Base-by-base conservation (phyloP, 306 rosid species). In the Inga laurina region DNA sequence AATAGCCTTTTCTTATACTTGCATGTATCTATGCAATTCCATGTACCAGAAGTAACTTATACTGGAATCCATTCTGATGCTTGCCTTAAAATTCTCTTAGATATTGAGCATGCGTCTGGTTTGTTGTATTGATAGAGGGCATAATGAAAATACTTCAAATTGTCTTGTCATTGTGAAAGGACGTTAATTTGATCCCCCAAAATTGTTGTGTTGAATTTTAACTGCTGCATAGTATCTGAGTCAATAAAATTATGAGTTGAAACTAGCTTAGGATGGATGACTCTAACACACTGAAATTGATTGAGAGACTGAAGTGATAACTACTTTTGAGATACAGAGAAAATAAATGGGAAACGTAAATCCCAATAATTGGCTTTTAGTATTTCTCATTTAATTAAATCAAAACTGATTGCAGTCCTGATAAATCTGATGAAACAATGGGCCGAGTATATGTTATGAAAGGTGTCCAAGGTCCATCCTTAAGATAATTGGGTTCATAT, bases 111-210 rank as follows among this genome's bases (percentile, higher is more conserved):
- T 12, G 46, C 32, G 48, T 69, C 45, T 57, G 74, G 44, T 52
- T 69, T 77, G 66, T 70, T 69, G 27, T 82, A 77, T 82, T 76
- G 68, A 45, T n/a, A 18, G 30, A 76, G 72, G 24, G 37, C n/a
- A 30, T 66, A 66, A 24, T 71, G 12, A n/a, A n/a, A n/a, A n/a
- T n/a, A n/a, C n/a, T n/a, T n/a, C n/a, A n/a, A n/a, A n/a, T n/a
- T n/a, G n/a, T n/a, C n/a, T n/a, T n/a, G n/a, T n/a, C n/a, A n/a
- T n/a, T n/a, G n/a, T n/a, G n/a, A n/a, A n/a, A n/a, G n/a, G n/a
- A n/a, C n/a, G n/a, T n/a, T n/a, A n/a, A n/a, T n/a, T n/a, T n/a
- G n/a, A n/a, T n/a, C n/a, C n/a, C n/a, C n/a, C n/a, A n/a, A n/a
- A n/a, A n/a, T n/a, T n/a, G n/a, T n/a, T n/a, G n/a, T n/a, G n/a